Evolutionary conservation across 345 rosid genomes (phyloP).

Genomic region (Clausena lansium): DNA sequence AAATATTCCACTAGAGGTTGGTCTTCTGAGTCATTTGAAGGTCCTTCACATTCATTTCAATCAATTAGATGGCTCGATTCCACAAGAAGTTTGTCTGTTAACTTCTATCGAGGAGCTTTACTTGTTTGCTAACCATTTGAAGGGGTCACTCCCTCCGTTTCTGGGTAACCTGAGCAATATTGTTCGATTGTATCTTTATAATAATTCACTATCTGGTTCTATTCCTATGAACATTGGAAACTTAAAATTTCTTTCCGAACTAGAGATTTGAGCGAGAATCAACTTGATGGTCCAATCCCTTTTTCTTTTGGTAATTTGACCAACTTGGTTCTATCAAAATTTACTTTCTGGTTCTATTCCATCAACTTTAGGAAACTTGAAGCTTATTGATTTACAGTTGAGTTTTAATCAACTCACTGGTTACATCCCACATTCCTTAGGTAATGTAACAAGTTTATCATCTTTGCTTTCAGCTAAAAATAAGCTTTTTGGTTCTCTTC

Average conservation of each 20-base stretch:
- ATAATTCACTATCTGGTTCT: neutral
- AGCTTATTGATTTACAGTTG: neutral
- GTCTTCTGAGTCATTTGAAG: neutral
- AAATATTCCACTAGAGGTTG: neutral
- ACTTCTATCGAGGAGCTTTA: neutral
- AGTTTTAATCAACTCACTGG: neutral
- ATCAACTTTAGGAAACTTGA: neutral
- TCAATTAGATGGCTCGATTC: constrained; percentile 22
- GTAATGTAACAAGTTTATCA: constrained; percentile 2
- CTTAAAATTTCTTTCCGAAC: neutral
- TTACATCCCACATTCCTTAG: neutral
- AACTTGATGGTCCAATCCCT: neutral
- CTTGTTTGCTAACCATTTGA: neutral
- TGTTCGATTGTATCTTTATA: neutral
- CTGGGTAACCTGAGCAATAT: neutral
- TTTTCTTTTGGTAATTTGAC: neutral
- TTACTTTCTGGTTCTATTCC: neutral
- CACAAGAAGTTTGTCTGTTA: neutral
- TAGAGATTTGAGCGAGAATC: neutral
- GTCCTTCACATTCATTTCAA: constrained; percentile 3
- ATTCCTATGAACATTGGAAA: neutral
- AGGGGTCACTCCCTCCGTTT: neutral
- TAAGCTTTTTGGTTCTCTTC: constrained; percentile 16
- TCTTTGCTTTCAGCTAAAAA: neutral
- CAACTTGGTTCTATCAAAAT: fast-evolving